A percentile compares a stretch with the other conserved stretches of the same genome.
These are phyloP conservation scores for Halteria grandinella DNA, from an alignment of 73 alveolate genomes.

Conservation along the genomic window DNA sequence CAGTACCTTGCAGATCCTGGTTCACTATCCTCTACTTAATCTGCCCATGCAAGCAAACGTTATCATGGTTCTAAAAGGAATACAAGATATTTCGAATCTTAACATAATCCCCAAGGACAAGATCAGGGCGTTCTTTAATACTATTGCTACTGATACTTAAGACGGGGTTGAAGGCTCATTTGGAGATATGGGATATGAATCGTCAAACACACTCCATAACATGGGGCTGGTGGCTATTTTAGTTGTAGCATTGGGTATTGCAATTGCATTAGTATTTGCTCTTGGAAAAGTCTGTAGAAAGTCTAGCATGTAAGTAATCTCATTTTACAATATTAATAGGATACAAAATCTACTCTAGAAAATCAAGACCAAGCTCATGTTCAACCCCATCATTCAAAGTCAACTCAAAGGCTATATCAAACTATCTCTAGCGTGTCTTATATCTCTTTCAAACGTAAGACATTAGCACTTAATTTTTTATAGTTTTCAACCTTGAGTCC, in stretches of 20 bases:
- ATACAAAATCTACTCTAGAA: too few relatives aligned
- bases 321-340: too few relatives aligned
- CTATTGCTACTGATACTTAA: not conserved
- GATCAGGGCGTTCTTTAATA: not conserved
- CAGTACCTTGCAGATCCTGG: conserved; percentile 3
- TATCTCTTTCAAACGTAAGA: conserved; percentile 1
- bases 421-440: conserved; percentile 8
- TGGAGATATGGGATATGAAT: conserved; percentile 24
- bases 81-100: conserved; percentile 5
- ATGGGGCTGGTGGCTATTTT: conserved; percentile 2
- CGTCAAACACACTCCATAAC: conserved; percentile 2
- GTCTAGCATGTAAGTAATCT: too few relatives aligned
- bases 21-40: conserved; percentile 4
- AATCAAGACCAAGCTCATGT: too few relatives aligned
- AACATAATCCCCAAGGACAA: conserved; percentile 9
- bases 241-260: not conserved
- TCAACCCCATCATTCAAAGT: too few relatives aligned
- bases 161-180: not conserved
- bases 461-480: too few relatives aligned
- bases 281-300: too few relatives aligned
- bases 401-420: conserved; percentile 33
- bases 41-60: conserved; percentile 11
- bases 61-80: not conserved
- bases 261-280: not conserved
- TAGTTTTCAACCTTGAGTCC: too few relatives aligned